Conservation (phyloP, 768 basidiomycete species). For the Mycena crocata region DNA sequence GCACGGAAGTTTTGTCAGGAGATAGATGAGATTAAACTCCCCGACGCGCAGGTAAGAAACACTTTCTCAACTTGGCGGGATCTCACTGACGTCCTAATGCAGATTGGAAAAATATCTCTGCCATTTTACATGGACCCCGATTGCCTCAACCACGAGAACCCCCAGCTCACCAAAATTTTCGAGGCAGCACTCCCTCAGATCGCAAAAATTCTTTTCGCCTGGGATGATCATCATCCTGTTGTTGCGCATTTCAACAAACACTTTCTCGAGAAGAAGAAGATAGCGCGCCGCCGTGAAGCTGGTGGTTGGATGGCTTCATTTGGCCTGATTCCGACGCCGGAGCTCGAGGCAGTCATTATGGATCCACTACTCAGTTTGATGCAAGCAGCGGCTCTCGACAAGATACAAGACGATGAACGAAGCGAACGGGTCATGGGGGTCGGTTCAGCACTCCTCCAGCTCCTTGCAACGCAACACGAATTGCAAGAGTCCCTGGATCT, state of each 20-base stretch:
- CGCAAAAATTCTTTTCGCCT: background rate
- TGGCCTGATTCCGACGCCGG: background rate
- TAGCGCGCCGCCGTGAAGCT: background rate
- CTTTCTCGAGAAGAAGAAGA: background rate
- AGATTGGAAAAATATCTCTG: too few species aligned
- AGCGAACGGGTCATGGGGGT: background rate
- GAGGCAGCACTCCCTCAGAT: background rate
- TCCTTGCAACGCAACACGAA: slow-evolving; percentile 2
- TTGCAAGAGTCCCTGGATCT: background rate
- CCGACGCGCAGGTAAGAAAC: background rate
- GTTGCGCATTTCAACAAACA: background rate
- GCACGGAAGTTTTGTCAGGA: background rate
- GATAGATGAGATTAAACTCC: background rate
- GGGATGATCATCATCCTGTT: background rate
- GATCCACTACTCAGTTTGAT: background rate
- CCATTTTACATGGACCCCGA: too few species aligned
- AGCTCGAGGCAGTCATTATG: background rate
- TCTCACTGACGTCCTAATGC: too few species aligned
- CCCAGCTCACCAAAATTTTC: background rate
- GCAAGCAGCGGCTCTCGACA: background rate
- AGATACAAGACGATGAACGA: background rate
- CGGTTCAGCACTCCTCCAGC: slow-evolving; percentile 14
- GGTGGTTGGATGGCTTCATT: background rate
- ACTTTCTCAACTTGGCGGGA: too few species aligned
- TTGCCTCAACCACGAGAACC: too few species aligned